Base-by-base conservation (phyloP, 2,329 filamentous ascomycete species). In the Verticillium nonalfalfae region DNA sequence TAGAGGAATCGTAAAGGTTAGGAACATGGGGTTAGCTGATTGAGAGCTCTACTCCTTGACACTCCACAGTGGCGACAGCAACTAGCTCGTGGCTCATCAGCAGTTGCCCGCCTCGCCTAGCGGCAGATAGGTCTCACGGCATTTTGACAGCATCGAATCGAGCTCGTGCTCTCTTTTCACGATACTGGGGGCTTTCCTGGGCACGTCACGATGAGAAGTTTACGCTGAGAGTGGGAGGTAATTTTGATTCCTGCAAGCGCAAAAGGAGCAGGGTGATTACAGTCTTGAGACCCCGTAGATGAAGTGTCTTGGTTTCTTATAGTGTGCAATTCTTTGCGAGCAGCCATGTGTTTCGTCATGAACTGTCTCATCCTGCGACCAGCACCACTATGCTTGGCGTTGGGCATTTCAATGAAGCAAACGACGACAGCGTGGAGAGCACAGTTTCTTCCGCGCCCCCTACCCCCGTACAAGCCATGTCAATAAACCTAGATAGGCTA, bases 1-100 rank as follows among this genome's bases (percentile, higher is more conserved):
- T 81, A 73, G 18, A n/a, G 18, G 45, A 21, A 21, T 21, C 9
- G 7, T 7, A 31, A 4, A 52, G n/a, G n/a, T 10, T 18, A 18
- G 18, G 18, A 52, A 26, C 45, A 9, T 31, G 56, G 15, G 13
- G 45, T 45, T 57, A 2, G 18, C 21, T 18, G 34, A 7, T 34
- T 26, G 26, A 31, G 26, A 31, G 26, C 26, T 21, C 9, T 18
- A 52, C 45, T 4, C 4, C 18, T 18, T 18, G n/a, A 21, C 18
- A 18, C n/a, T 7, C 4, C 45, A 26, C 21, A 11, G 3, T 10
- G 15, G 18, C 14, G 13, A 31, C 18, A 13, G 57, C 34, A 54
- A 40, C 18, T 45, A 6, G 45, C 7, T 39, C 54, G 13, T 39
- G 40, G 45, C 18, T 45, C 11, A 38, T 6, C 52, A 59, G 13